Conservation (phyloP, 352 stramenopile species). For the Globisporangium echinulatum region DNA sequence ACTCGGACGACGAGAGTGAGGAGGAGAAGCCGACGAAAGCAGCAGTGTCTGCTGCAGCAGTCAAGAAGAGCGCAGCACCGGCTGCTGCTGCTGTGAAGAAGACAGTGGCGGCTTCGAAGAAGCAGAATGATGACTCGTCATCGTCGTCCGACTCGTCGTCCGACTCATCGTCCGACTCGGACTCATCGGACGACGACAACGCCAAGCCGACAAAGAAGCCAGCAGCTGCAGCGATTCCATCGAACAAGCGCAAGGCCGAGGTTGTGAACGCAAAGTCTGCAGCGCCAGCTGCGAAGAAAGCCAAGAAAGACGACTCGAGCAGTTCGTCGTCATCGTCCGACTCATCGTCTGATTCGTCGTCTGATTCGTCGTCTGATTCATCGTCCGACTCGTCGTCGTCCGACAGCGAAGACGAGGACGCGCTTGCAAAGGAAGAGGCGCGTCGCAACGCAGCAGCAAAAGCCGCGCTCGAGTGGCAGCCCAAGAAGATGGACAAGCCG, state of each 20-base stretch:
- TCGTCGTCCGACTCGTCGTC: slow-evolving; percentile 22
- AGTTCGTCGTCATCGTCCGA: slow-evolving; percentile 35
- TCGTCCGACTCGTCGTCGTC: slow-evolving; percentile 40
- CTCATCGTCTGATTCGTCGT: slow-evolving; percentile 53
- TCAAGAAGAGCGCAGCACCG: slow-evolving; percentile 18
- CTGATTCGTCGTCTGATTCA: slow-evolving; percentile 15
- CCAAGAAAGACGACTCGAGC: slow-evolving; percentile 30
- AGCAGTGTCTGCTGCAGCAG: neutral
- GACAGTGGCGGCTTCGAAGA: slow-evolving; percentile 13
- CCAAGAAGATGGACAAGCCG: slow-evolving; percentile 80
- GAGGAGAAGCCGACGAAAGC: slow-evolving; percentile 26
- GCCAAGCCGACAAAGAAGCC: slow-evolving; percentile 19
- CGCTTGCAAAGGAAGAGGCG: slow-evolving; percentile 69
- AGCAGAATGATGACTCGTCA: slow-evolving; percentile 18
- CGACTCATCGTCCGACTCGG: slow-evolving; percentile 30
- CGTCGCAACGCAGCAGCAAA: slow-evolving; percentile 73
- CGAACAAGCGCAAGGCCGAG: slow-evolving; percentile 54
- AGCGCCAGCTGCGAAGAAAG: slow-evolving; percentile 26
- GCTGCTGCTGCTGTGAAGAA: slow-evolving; percentile 19
- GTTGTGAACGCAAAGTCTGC: slow-evolving; percentile 3
- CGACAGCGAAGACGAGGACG: slow-evolving; percentile 36
- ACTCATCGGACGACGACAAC: slow-evolving; percentile 31
- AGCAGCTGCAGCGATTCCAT: slow-evolving; percentile 19
- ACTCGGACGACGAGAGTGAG: slow-evolving; percentile 47
- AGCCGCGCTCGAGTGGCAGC: slow-evolving; percentile 88